phyloP scores from a whole-genome alignment of 1,284 basidiomycete species.

The Ustilago xerochloae region DNA sequence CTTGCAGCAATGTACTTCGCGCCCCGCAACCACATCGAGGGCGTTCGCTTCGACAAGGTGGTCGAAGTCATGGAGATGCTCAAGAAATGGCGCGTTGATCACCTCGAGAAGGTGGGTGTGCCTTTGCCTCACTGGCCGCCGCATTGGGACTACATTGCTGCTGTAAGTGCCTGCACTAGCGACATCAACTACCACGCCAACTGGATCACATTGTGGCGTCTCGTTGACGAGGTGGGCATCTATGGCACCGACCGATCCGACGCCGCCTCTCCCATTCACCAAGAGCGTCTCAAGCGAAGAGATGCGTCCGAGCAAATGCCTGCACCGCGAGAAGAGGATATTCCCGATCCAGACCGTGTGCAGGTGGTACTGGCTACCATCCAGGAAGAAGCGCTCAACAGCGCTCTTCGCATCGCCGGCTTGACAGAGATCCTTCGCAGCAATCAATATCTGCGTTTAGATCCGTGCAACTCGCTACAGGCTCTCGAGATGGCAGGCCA shows the following conservation, averaged over 20 bases:
- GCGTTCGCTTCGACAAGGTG: conserved; percentile 78
- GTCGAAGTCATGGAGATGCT: conserved; percentile 75
- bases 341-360: conserved; percentile 48
- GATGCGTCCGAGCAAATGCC: neutral
- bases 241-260: conserved; percentile 40
- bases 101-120: conserved; percentile 82
- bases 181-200: conserved; percentile 88
- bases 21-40: conserved; percentile 78
- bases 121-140: conserved; percentile 77
- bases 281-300: conserved; percentile 22
- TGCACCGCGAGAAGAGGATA: conserved; percentile 12
- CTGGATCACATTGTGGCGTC: conserved; percentile 73
- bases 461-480: conserved; percentile 48
- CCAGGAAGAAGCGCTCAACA: conserved; percentile 81
- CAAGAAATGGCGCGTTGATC: conserved; percentile 79
- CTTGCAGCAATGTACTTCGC: conserved; percentile 83
- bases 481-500: conserved; percentile 34
- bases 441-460: conserved; percentile 56
- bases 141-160: conserved; percentile 89
- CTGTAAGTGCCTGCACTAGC: conserved; percentile 79
- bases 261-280: conserved; percentile 37
- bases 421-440: conserved; percentile 73
- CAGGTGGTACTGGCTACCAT: conserved; percentile 24
- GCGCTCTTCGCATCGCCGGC: conserved; percentile 85
- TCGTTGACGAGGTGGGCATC: conserved; percentile 82